These are phyloP conservation scores for Blastobotrys proliferans DNA, from an alignment of 1,139 yeast species.

Conservation along the genomic window DNA sequence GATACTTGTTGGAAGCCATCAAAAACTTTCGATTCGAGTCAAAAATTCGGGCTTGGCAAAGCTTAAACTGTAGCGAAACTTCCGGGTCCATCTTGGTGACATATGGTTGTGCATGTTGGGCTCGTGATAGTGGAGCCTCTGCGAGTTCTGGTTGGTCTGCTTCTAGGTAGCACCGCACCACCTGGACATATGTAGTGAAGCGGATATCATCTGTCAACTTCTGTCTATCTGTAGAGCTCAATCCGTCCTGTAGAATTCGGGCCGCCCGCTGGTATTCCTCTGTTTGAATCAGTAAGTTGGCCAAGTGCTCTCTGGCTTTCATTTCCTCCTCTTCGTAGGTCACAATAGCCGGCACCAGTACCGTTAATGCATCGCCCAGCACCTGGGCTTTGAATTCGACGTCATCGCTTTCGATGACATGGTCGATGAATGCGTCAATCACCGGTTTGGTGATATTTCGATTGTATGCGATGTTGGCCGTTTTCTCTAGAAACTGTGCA, in stretches of 20 bases:
- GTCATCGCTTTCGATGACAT: slow-evolving; percentile 10
- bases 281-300: slow-evolving; percentile 26
- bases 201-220: slow-evolving; percentile 27
- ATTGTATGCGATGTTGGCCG: slow-evolving; percentile 15
- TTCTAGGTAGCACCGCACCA: slow-evolving; percentile 32
- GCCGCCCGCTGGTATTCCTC: slow-evolving; percentile 30
- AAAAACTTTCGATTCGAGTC: slow-evolving; percentile 33
- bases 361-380: slow-evolving; percentile 10
- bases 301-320: slow-evolving; percentile 28
- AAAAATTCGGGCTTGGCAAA: slow-evolving; percentile 34
- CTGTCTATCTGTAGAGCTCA: slow-evolving; percentile 25
- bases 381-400: slow-evolving; percentile 6
- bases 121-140: slow-evolving; percentile 30
- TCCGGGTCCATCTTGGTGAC: slow-evolving; percentile 17
- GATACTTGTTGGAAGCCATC: slow-evolving; percentile 35
- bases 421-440: slow-evolving; percentile 13
- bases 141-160: slow-evolving; percentile 34
- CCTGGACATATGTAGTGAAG: slow-evolving; percentile 31
- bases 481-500: slow-evolving; percentile 9
- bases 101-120: slow-evolving; percentile 28
- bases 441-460: slow-evolving; percentile 17
- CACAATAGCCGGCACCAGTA: slow-evolving; percentile 23
- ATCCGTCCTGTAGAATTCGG: slow-evolving; percentile 27
- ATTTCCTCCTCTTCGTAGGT: slow-evolving; percentile 31
- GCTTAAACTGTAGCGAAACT: slow-evolving; percentile 30